A percentile compares a stretch with the other conserved stretches of the same genome.
Conservation (phyloP, 192 early-diverging fungal genomes). For the Coemansia sp. region DNA sequence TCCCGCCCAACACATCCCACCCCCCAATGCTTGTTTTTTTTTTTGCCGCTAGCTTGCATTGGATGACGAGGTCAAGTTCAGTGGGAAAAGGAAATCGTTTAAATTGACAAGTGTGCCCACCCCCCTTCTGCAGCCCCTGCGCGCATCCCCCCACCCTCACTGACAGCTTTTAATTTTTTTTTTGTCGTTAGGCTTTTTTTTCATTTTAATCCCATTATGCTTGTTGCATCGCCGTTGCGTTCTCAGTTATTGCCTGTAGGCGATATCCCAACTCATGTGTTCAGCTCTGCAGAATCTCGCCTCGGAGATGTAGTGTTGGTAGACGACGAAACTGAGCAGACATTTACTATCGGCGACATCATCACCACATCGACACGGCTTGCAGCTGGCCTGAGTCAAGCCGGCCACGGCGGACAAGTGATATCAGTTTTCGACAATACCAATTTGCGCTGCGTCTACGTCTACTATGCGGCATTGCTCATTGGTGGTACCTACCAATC, state of each 20-base stretch:
- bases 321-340: constrained; percentile 39
- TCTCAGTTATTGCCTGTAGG: constrained; percentile 36
- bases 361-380: constrained; percentile 36
- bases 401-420: constrained; percentile 28
- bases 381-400: constrained; percentile 35
- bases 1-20: not conserved
- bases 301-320: constrained; percentile 39
- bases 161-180: not conserved
- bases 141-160: not conserved
- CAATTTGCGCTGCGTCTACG: constrained; percentile 42
- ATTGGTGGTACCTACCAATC: constrained; percentile 53
- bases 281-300: constrained; percentile 40
- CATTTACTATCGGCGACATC: constrained; percentile 48
- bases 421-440: constrained; percentile 49
- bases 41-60: constrained; percentile 1
- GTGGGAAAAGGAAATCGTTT: constrained; percentile 4
- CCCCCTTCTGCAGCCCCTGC: constrained; percentile 1
- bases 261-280: constrained; percentile 53
- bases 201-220: constrained; percentile 20
- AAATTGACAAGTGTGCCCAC: not conserved
- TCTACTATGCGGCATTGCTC: constrained; percentile 55
- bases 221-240: constrained; percentile 49
- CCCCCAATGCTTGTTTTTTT: not conserved
- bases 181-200: not conserved
- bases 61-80: constrained; percentile 6